Percentiles rank a stretch among this genome's conserved stretches.
phyloP scores from a whole-genome alignment of 345 rosid genomes.

The Toxicodendron radicans region DNA sequence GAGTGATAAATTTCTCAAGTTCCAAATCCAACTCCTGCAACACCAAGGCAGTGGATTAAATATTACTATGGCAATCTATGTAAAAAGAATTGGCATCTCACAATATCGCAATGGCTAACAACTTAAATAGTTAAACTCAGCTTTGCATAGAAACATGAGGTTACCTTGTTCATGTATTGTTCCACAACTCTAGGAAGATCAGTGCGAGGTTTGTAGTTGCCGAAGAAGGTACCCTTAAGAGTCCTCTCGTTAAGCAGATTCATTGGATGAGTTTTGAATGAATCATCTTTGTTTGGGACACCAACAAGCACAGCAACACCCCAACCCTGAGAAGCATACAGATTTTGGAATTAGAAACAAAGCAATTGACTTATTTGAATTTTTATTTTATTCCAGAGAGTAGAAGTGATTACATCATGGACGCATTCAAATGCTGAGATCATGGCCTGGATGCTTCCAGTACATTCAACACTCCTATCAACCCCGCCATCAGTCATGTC shows the following conservation, averaged over 20 bases:
- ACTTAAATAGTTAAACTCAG: no score
- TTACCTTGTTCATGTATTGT: slow-evolving; percentile 59
- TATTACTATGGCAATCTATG: no score
- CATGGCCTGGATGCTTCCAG: slow-evolving; percentile 72
- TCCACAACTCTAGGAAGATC: slow-evolving; percentile 67
- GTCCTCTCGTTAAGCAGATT: slow-evolving; percentile 65
- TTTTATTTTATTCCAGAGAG: neutral
- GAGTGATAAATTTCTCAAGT: slow-evolving; percentile 65
- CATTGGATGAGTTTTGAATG: slow-evolving; percentile 60
- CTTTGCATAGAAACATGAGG: no score
- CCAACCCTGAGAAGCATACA: slow-evolving; percentile 54
- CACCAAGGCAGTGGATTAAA: neutral
- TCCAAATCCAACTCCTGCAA: slow-evolving; percentile 42
- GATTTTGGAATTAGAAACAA: neutral
- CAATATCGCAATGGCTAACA: no score
- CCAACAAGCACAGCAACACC: slow-evolving; percentile 77
- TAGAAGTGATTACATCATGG: slow-evolving; percentile 60
- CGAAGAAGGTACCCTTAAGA: slow-evolving; percentile 67
- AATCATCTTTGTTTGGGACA: slow-evolving; percentile 64
- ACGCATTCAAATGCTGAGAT: slow-evolving; percentile 87
- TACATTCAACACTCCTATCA: slow-evolving; percentile 78
- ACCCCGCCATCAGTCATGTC: slow-evolving; percentile 84
- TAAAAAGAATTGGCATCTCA: neutral
- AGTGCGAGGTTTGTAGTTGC: slow-evolving; percentile 65
- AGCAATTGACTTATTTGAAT: neutral